Evolutionary conservation across 768 basidiomycete species (phyloP).

Genomic region (Vishniacozyma victoriae): DNA sequence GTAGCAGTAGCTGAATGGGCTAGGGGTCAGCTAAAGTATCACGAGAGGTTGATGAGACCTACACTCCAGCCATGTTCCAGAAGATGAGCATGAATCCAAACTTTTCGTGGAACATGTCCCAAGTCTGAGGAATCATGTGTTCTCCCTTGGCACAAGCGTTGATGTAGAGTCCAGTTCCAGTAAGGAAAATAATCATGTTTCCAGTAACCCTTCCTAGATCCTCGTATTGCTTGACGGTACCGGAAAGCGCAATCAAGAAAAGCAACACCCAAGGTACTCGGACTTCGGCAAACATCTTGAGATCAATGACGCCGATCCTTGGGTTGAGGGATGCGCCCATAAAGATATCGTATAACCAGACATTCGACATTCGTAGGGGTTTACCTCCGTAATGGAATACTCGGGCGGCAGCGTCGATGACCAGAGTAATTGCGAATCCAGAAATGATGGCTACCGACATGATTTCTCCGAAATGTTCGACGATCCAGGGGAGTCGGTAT

Average conservation of each 20-base stretch:
- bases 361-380: slow-evolving; percentile 89
- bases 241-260: slow-evolving; percentile 86
- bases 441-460: slow-evolving; percentile 94
- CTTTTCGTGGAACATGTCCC: slow-evolving; percentile 99
- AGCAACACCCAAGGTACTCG: slow-evolving; percentile 95
- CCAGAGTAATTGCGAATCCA: slow-evolving; percentile 73
- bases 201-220: slow-evolving; percentile 84
- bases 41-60: slow-evolving; percentile 7
- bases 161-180: slow-evolving; percentile 92
- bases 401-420: slow-evolving; percentile 73
- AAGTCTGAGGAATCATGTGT: slow-evolving; percentile 51
- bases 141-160: slow-evolving; percentile 91
- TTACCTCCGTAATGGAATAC: slow-evolving; percentile 58
- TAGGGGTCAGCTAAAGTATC: slow-evolving; percentile 5
- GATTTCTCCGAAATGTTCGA: slow-evolving; percentile 90
- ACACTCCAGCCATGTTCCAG: slow-evolving; percentile 57
- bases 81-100: slow-evolving; percentile 93
- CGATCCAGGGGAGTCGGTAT: slow-evolving; percentile 88
- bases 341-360: slow-evolving; percentile 87
- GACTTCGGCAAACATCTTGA: slow-evolving; percentile 99
- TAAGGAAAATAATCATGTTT: slow-evolving; percentile 93
- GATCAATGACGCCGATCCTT: slow-evolving; percentile 78
- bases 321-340: slow-evolving; percentile 96
- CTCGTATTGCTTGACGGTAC: slow-evolving; percentile 93
- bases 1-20: slow-evolving; percentile 76